Conservation (phyloP, 306 rosid species). For the Quercus robur region DNA sequence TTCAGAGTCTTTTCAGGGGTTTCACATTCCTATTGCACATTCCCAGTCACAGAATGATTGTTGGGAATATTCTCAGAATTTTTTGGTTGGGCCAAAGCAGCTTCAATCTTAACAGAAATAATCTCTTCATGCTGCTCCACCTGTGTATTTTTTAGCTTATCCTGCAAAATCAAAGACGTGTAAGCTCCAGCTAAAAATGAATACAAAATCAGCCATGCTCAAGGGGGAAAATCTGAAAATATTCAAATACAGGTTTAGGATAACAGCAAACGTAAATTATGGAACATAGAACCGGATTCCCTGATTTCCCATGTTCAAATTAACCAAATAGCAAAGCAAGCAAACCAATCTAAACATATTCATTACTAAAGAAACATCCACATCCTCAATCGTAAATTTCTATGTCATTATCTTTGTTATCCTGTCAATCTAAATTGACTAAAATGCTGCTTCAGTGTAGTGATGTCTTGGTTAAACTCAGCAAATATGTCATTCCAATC, state of each 20-base stretch:
- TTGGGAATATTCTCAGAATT: not conserved
- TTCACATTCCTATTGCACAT: conserved; percentile 6
- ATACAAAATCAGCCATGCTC: not conserved
- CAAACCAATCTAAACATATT: not conserved
- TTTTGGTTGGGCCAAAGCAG: conserved; percentile 4
- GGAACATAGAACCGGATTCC: not conserved
- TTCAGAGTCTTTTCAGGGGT: conserved; percentile 18
- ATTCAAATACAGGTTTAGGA: not conserved
- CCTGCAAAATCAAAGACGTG: conserved; percentile 17
- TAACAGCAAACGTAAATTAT: not conserved
- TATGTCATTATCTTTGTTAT: too few relatives aligned
- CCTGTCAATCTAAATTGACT: not conserved
- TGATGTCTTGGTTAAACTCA: not conserved
- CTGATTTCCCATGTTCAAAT: not conserved
- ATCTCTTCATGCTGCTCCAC: conserved; percentile 12
- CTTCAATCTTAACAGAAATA: conserved; percentile 4
- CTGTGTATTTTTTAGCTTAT: conserved; percentile 10
- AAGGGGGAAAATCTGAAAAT: not conserved
- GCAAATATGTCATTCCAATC: not conserved
- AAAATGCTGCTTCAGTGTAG: not conserved
- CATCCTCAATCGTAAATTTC: too few relatives aligned
- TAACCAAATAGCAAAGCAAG: not conserved
- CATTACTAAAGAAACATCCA: not conserved
- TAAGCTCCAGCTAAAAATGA: not conserved
- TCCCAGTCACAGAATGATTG: conserved; percentile 3